Conservation (phyloP, 2,329 filamentous ascomycete genomes). For the Mycosphaerella sp. region DNA sequence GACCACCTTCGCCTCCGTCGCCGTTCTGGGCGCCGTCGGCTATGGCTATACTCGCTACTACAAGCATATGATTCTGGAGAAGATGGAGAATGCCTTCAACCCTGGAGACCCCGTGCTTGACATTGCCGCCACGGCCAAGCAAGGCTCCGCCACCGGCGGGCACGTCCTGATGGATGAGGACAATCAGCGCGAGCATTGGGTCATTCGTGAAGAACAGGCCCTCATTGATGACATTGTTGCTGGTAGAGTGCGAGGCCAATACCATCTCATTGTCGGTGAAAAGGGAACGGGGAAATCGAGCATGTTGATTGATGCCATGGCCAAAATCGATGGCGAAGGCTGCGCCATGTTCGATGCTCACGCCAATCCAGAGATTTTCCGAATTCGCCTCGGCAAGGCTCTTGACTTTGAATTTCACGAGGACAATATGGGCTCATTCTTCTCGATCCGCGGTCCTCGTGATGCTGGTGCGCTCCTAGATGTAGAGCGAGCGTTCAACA, state of each 20-base stretch:
- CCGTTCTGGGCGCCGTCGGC: conserved; percentile 52
- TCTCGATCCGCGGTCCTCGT: conserved; percentile 85
- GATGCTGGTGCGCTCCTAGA: conserved; percentile 89
- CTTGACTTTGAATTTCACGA: conserved; percentile 60
- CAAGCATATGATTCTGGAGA: conserved; percentile 82
- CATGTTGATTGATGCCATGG: conserved; percentile 95
- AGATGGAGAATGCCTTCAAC: conserved; percentile 87
- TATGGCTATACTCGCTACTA: conserved; percentile 58
- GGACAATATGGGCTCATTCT: conserved; percentile 94
- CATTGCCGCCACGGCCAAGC: conserved; percentile 49
- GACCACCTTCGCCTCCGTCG: conserved; percentile 47
- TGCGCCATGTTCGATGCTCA: conserved; percentile 96
- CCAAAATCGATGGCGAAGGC: conserved; percentile 79
- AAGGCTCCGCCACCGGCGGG: conserved; percentile 22
- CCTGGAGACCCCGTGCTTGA: conserved; percentile 71
- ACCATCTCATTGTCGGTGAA: conserved; percentile 86
- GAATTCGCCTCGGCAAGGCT: conserved; percentile 52
- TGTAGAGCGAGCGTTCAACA: conserved; percentile 95
- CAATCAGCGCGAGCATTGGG: conserved; percentile 65
- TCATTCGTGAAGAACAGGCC: conserved; percentile 72
- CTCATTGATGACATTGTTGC: conserved; percentile 76
- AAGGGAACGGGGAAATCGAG: conserved; percentile 96
- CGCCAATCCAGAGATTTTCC: conserved; percentile 89
- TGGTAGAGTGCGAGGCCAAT: conserved; percentile 69
- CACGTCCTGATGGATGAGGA: conserved; percentile 30